These are phyloP conservation scores for Leccinum variicolor DNA, from an alignment of 768 basidiomycete species.

Conservation along the genomic window DNA sequence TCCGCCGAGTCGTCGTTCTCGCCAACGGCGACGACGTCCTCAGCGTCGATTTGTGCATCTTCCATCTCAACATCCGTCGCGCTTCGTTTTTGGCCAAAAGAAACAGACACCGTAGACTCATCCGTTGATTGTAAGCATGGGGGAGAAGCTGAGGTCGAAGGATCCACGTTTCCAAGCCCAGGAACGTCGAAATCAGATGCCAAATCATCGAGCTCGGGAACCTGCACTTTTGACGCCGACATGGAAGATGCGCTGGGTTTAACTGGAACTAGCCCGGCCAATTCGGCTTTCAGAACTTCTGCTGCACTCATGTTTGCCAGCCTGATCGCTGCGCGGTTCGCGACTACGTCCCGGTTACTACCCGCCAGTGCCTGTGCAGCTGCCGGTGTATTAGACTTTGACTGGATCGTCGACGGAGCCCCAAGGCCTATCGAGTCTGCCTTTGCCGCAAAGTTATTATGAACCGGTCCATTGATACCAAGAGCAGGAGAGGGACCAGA, in stretches of 20 bases:
- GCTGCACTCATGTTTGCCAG: slow-evolving; percentile 98
- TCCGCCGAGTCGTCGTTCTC: slow-evolving; percentile 45
- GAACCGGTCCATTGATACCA: slow-evolving; percentile 27
- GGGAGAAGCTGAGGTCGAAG: slow-evolving; percentile 15
- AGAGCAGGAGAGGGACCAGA: slow-evolving; percentile 31
- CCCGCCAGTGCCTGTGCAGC: slow-evolving; percentile 76
- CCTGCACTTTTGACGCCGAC: slow-evolving; percentile 33
- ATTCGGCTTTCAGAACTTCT: slow-evolving; percentile 87
- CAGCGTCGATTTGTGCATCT: slow-evolving; percentile 30
- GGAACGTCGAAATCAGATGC: slow-evolving; percentile 34
- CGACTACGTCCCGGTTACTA: slow-evolving; percentile 87
- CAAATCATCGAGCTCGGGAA: slow-evolving; percentile 23
- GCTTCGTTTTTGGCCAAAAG: slow-evolving; percentile 44
- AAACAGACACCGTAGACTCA: slow-evolving; percentile 13
- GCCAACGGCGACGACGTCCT: slow-evolving; percentile 19
- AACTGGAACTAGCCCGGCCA: slow-evolving; percentile 53
- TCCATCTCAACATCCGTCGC: slow-evolving; percentile 42
- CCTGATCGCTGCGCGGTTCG: slow-evolving; percentile 85
- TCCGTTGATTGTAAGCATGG: slow-evolving; percentile 14
- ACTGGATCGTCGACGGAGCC: slow-evolving; percentile 55
- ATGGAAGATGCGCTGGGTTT: slow-evolving; percentile 33
- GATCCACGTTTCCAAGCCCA: slow-evolving; percentile 30
- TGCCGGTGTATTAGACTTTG: slow-evolving; percentile 51
- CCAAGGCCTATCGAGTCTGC: slow-evolving; percentile 79
- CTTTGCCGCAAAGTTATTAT: slow-evolving; percentile 68